Base-by-base conservation (phyloP, 768 basidiomycete genomes). In the Boletus pseudo-olivaceus region DNA sequence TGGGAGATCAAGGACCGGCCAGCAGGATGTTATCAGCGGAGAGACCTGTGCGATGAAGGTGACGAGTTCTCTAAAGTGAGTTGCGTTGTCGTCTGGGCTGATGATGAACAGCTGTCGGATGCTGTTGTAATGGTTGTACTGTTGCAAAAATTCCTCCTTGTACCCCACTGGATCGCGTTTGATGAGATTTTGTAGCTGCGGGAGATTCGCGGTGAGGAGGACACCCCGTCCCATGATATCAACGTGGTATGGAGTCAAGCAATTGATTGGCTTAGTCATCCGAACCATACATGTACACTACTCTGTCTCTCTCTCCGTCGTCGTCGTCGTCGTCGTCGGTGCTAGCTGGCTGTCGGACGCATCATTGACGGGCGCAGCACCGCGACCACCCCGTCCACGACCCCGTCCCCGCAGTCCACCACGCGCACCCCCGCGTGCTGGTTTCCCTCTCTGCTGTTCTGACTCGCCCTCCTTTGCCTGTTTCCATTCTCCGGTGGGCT, bases 121-220 rank as follows among this genome's bases (percentile, higher is more conserved):
- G 59, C 85, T 89, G 61, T 89, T 83, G 73, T 95, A 98, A 70
- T 96, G 92, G 56, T 90, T 91, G 88, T 93, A 97, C 78, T 99
- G 96, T 59, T 93, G 93, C 15, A 94, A 67, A 62, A 98, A 99
- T 63, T 99, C 97, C 57, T 98, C 96, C 67, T 83, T 88, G 76
- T 99, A 98, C 0, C 83, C 86, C 9, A 75, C 71, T 4, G 96
- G 90, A 69, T 97, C 93, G 41, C 97, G 82, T 68, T 99, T 99
- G 70, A 99, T 94, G 49, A 98, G 79, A 68, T 98, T 98, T 70
- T 98, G 96, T 8, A 99, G 80, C 67, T 97, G 93, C 0, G 97
- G 95, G 9, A 98, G 82, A 66, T 96, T 96, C 15, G 90, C 82
- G 32, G 91, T 87, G 60, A 96, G 81, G 51, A 93, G 79, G 23